phyloP scores from a whole-genome alignment of 2,329 filamentous ascomycete genomes.

The Phaeomoniella chlamydospora region DNA sequence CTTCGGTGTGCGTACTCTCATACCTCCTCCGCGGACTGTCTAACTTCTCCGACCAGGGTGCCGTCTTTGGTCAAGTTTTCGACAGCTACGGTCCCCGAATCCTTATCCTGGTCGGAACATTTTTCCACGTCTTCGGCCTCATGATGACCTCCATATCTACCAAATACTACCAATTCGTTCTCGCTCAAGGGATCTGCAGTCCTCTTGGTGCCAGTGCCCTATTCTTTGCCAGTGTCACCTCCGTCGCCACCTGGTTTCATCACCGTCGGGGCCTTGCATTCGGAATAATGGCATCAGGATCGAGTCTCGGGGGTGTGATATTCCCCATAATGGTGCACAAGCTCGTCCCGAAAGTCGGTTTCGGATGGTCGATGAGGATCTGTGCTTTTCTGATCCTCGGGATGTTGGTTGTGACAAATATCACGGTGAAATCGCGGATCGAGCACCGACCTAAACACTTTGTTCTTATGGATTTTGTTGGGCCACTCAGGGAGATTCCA shows the following conservation, averaged over 20 bases:
- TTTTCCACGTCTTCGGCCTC: constrained; percentile 42
- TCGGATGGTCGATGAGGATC: constrained; percentile 43
- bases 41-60: too few relatives aligned
- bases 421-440: constrained; percentile 31
- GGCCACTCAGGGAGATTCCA: constrained; percentile 12
- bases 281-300: constrained; percentile 39
- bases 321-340: constrained; percentile 47
- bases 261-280: constrained; percentile 37
- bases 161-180: constrained; percentile 42
- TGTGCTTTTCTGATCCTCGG: constrained; percentile 47
- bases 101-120: constrained; percentile 34
- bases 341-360: constrained; percentile 37
- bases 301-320: constrained; percentile 42
- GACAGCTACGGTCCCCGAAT: constrained; percentile 48
- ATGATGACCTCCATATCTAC: constrained; percentile 42
- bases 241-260: constrained; percentile 37
- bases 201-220: constrained; percentile 34
- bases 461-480: constrained; percentile 15
- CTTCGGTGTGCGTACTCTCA: constrained; percentile 40
- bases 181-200: constrained; percentile 39
- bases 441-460: constrained; percentile 21
- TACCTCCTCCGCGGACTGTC: too few relatives aligned
- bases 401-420: constrained; percentile 36
- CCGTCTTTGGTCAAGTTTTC: constrained; percentile 48
- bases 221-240: constrained; percentile 28